Percentiles rank a stretch among this genome's conserved stretches.
These are phyloP conservation scores for Ustilago sp. DNA, from an alignment of 1,284 basidiomycete species.

Conservation along the genomic window DNA sequence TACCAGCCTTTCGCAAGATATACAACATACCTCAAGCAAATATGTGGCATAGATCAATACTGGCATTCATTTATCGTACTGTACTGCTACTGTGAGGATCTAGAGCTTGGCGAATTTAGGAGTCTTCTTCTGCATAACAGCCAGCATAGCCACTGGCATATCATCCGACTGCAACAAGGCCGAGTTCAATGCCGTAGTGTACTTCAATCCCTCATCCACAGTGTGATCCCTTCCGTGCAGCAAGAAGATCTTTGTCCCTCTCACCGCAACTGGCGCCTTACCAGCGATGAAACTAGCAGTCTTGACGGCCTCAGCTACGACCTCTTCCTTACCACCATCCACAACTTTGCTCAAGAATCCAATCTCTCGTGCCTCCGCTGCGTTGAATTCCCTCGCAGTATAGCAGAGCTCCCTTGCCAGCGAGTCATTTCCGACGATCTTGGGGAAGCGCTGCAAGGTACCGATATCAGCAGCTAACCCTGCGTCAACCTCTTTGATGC, in stretches of 20 bases:
- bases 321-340: conserved; percentile 75
- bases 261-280: conserved; percentile 85
- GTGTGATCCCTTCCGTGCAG: conserved; percentile 81
- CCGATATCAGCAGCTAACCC: conserved; percentile 92
- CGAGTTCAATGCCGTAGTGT: conserved; percentile 83
- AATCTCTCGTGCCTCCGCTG: conserved; percentile 78
- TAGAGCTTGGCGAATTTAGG: conserved; percentile 66
- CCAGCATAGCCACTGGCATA: conserved; percentile 71
- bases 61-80: neutral
- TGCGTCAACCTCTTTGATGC: conserved; percentile 89
- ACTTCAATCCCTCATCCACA: conserved; percentile 82
- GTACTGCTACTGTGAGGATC: neutral
- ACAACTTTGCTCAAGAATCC: conserved; percentile 84
- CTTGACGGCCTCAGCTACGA: conserved; percentile 75
- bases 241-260: conserved; percentile 82
- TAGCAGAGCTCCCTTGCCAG: conserved; percentile 83
- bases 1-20: neutral
- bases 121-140: conserved; percentile 70
- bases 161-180: conserved; percentile 79
- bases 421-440: conserved; percentile 82
- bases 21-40: too few relatives aligned
- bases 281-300: conserved; percentile 78
- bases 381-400: conserved; percentile 80
- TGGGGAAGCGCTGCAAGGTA: conserved; percentile 85
- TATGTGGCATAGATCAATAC: too few relatives aligned